Evolutionary conservation across 257 asterid genomes (phyloP).

Genomic region (Nicotiana tomentosiformis): DNA sequence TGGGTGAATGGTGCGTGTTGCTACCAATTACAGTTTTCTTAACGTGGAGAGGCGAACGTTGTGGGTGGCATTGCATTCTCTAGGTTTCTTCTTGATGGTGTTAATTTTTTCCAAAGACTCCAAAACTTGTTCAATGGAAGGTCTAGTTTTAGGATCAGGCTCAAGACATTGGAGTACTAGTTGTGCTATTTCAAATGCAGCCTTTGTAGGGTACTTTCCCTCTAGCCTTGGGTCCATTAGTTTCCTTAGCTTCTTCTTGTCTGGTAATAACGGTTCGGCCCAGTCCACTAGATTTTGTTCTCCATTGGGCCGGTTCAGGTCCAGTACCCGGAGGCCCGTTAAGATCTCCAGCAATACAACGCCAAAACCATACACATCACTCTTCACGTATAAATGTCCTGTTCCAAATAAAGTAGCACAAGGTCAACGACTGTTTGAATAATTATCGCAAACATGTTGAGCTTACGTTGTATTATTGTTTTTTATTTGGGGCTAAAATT

Average conservation of each 20-base stretch:
- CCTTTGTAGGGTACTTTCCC: not conserved
- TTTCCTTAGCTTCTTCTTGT: not conserved
- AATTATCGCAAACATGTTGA: no score
- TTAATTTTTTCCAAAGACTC: not conserved
- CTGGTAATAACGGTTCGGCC: not conserved
- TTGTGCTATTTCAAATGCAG: not conserved
- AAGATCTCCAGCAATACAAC: not conserved
- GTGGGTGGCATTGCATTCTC: not conserved
- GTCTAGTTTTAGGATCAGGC: not conserved
- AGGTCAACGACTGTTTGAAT: no score
- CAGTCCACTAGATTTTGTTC: conserved; percentile 3
- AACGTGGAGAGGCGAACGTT: not conserved
- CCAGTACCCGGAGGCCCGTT: not conserved
- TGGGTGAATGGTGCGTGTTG: not conserved
- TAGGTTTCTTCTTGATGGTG: not conserved
- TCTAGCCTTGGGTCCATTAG: not conserved
- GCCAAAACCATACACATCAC: conserved; percentile 7
- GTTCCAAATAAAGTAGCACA: no score
- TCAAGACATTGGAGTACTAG: not conserved
- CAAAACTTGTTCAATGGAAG: not conserved
- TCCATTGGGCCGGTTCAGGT: not conserved
- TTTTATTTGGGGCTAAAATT: no score
- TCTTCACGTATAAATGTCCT: conserved; percentile 4
- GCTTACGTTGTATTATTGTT: no score
- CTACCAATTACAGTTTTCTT: not conserved